Evolutionary conservation across 352 stramenopile genomes (phyloP), one percentile per base, ranked within the genome.

Genomic region (Pythium scleroteichum): DNA sequence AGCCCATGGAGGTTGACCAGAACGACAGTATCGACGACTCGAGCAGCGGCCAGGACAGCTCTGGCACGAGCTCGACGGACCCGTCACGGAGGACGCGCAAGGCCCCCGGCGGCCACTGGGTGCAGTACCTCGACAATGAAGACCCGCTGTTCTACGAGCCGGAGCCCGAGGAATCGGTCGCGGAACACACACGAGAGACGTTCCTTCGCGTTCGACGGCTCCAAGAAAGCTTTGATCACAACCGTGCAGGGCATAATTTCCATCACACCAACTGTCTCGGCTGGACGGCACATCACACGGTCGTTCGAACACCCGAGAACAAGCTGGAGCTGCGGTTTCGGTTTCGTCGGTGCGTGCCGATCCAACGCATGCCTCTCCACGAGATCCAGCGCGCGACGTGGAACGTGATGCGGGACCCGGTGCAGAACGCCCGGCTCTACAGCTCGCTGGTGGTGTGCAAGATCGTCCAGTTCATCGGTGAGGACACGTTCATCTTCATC

Each of bases 401-500:
- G 62, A 46, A 52, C 8, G 26, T 64, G 7, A 58, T 64, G 51
- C 59, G 55, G 24, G 50, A 62, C 40, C 54, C 54, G 4, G 40
- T 54, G 19, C 55, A 50, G 33, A 69, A 62, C 42, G 62, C 62
- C 5, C 54, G 62, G 12, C 50, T 69, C 19, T 69, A 69, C 23
- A 69, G 62, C 42, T 45, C 62, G 16, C 27, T 64, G 24, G 62
- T 69, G 4, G 62, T 69, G 44, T 61, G 51, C 35, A 69, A 69
- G 41, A 51, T 69, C 16, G 51, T 69, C 6, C 62, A 69, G 49
- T 53, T 54, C 20, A 46, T 69, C 10, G 39, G 39, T 6, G 54
- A 60, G 1, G 47, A 64, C 55, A 64, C 62, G 6, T 61, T 64
- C 44, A 69, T 69, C 19, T 62, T 69, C 17, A 40, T 69, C 20